A percentile compares a stretch with the other conserved stretches of the same genome.
These are phyloP conservation scores for Aspergillus sp. DNA, from an alignment of 2,329 filamentous ascomycete species.

Conservation along the genomic window DNA sequence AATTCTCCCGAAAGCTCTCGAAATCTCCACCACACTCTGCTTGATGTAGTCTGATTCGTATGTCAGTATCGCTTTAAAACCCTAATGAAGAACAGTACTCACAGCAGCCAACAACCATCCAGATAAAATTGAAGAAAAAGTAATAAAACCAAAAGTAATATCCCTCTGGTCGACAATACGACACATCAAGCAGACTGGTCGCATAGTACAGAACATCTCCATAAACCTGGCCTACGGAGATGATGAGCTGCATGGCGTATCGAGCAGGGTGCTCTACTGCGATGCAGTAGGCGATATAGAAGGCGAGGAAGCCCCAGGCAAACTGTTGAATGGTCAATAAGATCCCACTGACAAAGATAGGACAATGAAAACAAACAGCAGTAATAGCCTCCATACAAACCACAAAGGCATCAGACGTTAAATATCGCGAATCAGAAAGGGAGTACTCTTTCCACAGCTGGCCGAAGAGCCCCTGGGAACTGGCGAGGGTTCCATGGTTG, in stretches of 20 bases:
- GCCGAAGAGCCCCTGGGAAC: slow-evolving; percentile 62
- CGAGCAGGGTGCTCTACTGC: slow-evolving; percentile 44
- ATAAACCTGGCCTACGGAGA: slow-evolving; percentile 51
- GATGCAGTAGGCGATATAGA: slow-evolving; percentile 45
- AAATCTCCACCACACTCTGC: not conserved
- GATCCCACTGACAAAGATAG: not conserved
- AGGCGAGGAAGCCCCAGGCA: slow-evolving; percentile 49
- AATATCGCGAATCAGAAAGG: slow-evolving; percentile 74
- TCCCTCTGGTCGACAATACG: slow-evolving; percentile 48
- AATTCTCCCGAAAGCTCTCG: not conserved
- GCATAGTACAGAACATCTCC: slow-evolving; percentile 52
- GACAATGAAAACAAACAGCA: slow-evolving; percentile 46
- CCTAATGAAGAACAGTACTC: slow-evolving; percentile 2
- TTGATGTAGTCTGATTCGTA: not conserved
- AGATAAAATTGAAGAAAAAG: slow-evolving; percentile 51
- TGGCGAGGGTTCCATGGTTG: slow-evolving; percentile 54
- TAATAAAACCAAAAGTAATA: slow-evolving; percentile 54
- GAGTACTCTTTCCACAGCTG: slow-evolving; percentile 90
- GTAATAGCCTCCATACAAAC: slow-evolving; percentile 78
- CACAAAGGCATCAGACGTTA: slow-evolving; percentile 71
- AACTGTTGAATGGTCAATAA: slow-evolving; percentile 22
- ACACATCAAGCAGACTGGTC: slow-evolving; percentile 42
- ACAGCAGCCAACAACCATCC: slow-evolving; percentile 48
- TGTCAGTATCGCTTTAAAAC: not conserved
- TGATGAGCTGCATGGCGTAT: slow-evolving; percentile 46